Percentiles rank a stretch among this genome's conserved stretches.
Evolutionary conservation across 352 stramenopile species (phyloP).

Genomic region (Globisporangium iwayamae): DNA sequence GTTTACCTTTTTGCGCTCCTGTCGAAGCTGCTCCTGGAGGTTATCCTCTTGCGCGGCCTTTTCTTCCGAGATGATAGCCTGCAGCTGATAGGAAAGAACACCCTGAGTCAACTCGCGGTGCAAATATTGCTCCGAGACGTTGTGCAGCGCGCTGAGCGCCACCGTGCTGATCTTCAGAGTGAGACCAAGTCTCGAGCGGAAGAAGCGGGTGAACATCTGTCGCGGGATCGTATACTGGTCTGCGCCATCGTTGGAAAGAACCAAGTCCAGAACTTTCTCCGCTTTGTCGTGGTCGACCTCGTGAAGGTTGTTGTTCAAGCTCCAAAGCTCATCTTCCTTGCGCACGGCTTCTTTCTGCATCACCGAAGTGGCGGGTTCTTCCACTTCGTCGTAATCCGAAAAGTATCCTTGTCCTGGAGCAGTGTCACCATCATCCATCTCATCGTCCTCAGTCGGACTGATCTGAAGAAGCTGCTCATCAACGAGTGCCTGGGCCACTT

Average conservation of each 20-base stretch:
- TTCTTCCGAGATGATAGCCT: conserved; percentile 41
- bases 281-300: conserved; percentile 22
- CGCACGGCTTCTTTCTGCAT: conserved; percentile 16
- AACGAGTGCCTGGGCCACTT: conserved; percentile 37
- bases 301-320: conserved; percentile 29
- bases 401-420: conserved; percentile 64
- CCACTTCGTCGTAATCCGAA: conserved; percentile 60
- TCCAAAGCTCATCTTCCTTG: conserved; percentile 55
- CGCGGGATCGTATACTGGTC: conserved; percentile 72
- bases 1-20: conserved; percentile 62
- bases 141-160: conserved; percentile 75
- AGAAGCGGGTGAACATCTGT: conserved; percentile 54
- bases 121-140: conserved; percentile 68
- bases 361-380: conserved; percentile 25
- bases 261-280: conserved; percentile 23
- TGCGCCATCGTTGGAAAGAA: conserved; percentile 13
- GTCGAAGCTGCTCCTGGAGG: conserved; percentile 40
- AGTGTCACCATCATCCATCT: conserved; percentile 26
- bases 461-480: conserved; percentile 40
- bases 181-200: conserved; percentile 31
- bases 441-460: conserved; percentile 27
- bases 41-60: conserved; percentile 28
- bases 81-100: conserved; percentile 46
- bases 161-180: conserved; percentile 58
- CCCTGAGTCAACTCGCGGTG: conserved; percentile 53